Base-by-base conservation (phyloP, 2,329 filamentous ascomycete species). In the Claviceps africana region DNA sequence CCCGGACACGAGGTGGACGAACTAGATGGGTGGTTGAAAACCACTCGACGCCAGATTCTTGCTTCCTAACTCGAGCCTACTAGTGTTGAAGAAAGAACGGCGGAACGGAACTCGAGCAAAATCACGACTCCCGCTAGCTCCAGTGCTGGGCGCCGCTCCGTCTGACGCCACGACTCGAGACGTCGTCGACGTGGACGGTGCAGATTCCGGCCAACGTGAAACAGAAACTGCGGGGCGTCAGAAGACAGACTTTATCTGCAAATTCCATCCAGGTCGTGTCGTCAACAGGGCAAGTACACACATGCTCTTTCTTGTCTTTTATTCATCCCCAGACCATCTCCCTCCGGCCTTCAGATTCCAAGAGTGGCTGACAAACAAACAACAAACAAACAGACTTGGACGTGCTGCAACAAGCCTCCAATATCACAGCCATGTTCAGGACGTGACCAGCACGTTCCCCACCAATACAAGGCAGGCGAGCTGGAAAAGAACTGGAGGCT, bases 231-330 rank as follows among this genome's bases (percentile, higher is more conserved):
- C n/a, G n/a, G 31, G 11, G 37, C 21, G 33, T 17, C 28, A 46
- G 15, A 10, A 50, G 17, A 47, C 52, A 37, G 7, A 39, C 21
- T 28, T 56, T 2, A 40, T 59, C 17, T 65, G 63, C 57, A 61
- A 49, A 40, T 61, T 58, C 40, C 64, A 66, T 51, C 54, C 61
- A 2, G 65, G 64, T n/a, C 59, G 51, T 37, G 56, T 66, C 13
- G 50, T 53, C n/a, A 55, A 60, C 47, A 58, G 51, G 51, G 66
- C 65, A 58, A 49, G 17, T 46, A 22, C 19, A 28, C 11, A 15
- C 25, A 19, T 15, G 13, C 28, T 19, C 25, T 19, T 48, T 19
- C 19, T 5, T n/a, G 17, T 15, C 17, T 25, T 19, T 28, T 30
- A 9, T 22, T 13, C 11, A 15, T 17, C 9, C 8, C 17, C 17